These are phyloP conservation scores for Coemansia sp. DNA, from an alignment of 192 early-diverging fungal genomes.

Conservation along the genomic window DNA sequence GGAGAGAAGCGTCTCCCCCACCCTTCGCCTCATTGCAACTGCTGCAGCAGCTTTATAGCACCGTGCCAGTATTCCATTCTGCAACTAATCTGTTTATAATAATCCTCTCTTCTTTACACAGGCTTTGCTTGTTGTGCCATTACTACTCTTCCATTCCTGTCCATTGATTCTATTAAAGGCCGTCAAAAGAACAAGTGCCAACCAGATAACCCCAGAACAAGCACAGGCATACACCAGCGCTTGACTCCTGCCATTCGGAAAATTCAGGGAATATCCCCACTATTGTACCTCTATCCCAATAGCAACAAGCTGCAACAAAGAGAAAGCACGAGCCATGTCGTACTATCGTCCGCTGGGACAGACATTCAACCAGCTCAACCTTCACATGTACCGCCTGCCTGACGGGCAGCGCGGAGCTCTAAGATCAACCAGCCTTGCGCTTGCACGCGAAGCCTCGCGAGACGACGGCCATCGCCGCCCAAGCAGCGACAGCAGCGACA, in stretches of 20 bases:
- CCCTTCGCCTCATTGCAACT: neutral
- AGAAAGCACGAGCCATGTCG: conserved; percentile 25
- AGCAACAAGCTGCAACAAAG: too few relatives aligned
- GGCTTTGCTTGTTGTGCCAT: too few relatives aligned
- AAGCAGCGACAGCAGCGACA: conserved; percentile 20
- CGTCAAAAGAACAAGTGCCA: neutral
- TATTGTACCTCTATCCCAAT: neutral
- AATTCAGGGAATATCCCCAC: too few relatives aligned
- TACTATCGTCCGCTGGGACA: conserved; percentile 51
- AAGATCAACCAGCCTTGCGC: conserved; percentile 42
- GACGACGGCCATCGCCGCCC: conserved; percentile 27
- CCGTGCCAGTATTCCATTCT: neutral
- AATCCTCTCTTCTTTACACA: neutral
- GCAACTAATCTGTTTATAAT: neutral
- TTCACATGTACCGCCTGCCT: conserved; percentile 54
- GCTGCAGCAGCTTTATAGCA: neutral
- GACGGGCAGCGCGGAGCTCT: conserved; percentile 54
- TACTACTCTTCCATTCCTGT: neutral
- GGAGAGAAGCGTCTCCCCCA: neutral
- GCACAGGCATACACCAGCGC: too few relatives aligned
- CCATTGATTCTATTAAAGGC: neutral
- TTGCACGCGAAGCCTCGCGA: conserved; percentile 44
- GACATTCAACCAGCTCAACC: conserved; percentile 56
- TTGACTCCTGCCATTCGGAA: too few relatives aligned
- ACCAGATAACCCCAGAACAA: neutral